phyloP scores from a whole-genome alignment of 805 yeast genomes.

The Cyberlindnera japonica region DNA sequence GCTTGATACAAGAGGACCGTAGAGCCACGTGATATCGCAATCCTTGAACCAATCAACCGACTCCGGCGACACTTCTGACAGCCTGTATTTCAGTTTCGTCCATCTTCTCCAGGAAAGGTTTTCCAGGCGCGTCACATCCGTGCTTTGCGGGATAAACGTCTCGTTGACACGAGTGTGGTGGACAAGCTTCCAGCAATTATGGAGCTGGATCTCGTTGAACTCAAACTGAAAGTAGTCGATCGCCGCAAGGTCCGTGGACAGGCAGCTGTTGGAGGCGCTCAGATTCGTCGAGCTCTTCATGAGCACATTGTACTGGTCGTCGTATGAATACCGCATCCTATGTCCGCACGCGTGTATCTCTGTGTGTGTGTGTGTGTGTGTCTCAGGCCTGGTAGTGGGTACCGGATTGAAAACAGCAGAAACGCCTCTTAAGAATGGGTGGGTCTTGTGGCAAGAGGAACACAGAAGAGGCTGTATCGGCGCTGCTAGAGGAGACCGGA shows the following conservation, averaged over 20 bases:
- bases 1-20: slow-evolving; percentile 61
- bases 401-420: not conserved
- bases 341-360: no score
- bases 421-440: not conserved
- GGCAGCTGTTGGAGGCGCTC: slow-evolving; percentile 8
- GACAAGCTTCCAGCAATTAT: slow-evolving; percentile 40
- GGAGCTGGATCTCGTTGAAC: slow-evolving; percentile 34
- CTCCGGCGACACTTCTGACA: slow-evolving; percentile 69
- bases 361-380: not conserved
- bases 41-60: slow-evolving; percentile 92
- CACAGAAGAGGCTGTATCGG: not conserved
- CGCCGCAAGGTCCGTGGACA: slow-evolving; percentile 21
- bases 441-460: not conserved
- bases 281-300: slow-evolving; percentile 15
- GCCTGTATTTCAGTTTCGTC: slow-evolving; percentile 71
- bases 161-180: slow-evolving; percentile 28
- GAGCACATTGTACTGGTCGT: slow-evolving; percentile 25
- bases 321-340: slow-evolving; percentile 22
- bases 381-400: not conserved
- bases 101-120: slow-evolving; percentile 95
- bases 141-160: slow-evolving; percentile 32
- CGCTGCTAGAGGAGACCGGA: not conserved
- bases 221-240: slow-evolving; percentile 40
- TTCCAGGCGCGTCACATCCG: slow-evolving; percentile 50
- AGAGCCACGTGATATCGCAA: slow-evolving; percentile 90